Evolutionary conservation across 2,329 filamentous ascomycete species (phyloP).

Genomic region (Phaeosphaeriaceae sp.): DNA sequence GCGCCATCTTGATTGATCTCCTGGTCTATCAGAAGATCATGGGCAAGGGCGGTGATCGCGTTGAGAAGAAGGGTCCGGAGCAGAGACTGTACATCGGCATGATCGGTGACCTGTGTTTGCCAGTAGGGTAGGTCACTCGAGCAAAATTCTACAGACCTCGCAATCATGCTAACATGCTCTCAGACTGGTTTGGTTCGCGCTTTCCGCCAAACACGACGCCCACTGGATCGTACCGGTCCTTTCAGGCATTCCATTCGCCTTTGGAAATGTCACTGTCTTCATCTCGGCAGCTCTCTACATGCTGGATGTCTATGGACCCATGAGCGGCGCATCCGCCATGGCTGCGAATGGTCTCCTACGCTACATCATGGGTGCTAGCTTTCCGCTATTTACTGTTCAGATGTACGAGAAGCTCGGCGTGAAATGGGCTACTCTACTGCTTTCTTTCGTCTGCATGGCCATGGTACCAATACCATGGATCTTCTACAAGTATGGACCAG

Average conservation of each 20-base stretch:
- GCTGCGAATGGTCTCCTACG: slow-evolving; percentile 59
- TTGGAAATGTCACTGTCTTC: slow-evolving; percentile 53
- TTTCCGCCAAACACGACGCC: slow-evolving; percentile 19
- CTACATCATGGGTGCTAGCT: slow-evolving; percentile 42
- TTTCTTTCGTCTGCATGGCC: slow-evolving; percentile 48
- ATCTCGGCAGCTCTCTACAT: slow-evolving; percentile 49
- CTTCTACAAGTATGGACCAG: slow-evolving; percentile 31
- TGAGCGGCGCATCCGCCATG: slow-evolving; percentile 75
- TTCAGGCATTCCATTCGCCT: slow-evolving; percentile 45
- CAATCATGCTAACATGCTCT: neutral
- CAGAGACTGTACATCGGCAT: slow-evolving; percentile 12
- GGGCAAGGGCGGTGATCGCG: neutral
- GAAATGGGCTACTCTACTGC: slow-evolving; percentile 48
- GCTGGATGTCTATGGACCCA: slow-evolving; percentile 64
- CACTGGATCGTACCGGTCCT: slow-evolving; percentile 50
- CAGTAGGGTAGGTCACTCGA: slow-evolving; percentile 6
- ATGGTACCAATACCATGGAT: slow-evolving; percentile 35
- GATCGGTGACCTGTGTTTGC: slow-evolving; percentile 9
- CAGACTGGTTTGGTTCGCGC: slow-evolving; percentile 19
- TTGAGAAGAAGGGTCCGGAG: slow-evolving; percentile 5
- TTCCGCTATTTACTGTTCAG: slow-evolving; percentile 47
- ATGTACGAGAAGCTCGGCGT: slow-evolving; percentile 43
- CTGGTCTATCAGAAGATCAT: slow-evolving; percentile 34
- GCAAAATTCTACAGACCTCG: neutral
- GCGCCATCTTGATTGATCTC: slow-evolving; percentile 35